These are phyloP conservation scores for Dipteronia sinensis DNA, from an alignment of 345 rosid genomes.

Conservation along the genomic window DNA sequence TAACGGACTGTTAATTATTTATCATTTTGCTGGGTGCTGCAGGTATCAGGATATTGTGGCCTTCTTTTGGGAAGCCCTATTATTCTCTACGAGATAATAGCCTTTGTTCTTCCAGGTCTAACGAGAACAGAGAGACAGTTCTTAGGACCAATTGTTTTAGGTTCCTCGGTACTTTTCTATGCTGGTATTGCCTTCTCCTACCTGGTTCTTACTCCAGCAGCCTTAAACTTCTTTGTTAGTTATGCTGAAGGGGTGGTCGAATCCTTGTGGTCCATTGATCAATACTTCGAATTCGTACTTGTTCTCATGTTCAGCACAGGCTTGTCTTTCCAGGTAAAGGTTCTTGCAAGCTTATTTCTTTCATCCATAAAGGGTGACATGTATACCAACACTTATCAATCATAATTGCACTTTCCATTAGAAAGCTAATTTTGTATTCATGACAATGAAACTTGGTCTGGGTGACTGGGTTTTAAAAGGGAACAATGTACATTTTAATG, in stretches of 20 bases:
- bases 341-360: conserved; percentile 6
- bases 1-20: not conserved
- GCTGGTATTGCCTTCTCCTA: conserved; percentile 88
- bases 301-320: conserved; percentile 99
- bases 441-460: not conserved
- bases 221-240: conserved; percentile 88
- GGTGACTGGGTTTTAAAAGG: too few relatives aligned
- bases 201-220: conserved; percentile 86
- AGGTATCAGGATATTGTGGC: conserved; percentile 98
- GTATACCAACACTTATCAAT: not conserved
- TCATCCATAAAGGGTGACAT: not conserved
- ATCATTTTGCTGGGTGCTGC: conserved; percentile 23
- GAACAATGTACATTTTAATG: not conserved
- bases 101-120: conserved; percentile 95
- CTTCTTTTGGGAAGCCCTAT: conserved; percentile 93
- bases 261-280: conserved; percentile 98
- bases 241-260: conserved; percentile 98
- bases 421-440: not conserved
- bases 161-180: conserved; percentile 90
- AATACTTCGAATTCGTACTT: conserved; percentile 93
- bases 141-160: conserved; percentile 88
- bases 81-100: conserved; percentile 90
- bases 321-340: conserved; percentile 85
- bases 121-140: conserved; percentile 90
- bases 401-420: not conserved